Percentiles rank a stretch among this genome's conserved stretches.
Conservation (phyloP, 1,139 yeast species). For the Ashbya aceris region DNA sequence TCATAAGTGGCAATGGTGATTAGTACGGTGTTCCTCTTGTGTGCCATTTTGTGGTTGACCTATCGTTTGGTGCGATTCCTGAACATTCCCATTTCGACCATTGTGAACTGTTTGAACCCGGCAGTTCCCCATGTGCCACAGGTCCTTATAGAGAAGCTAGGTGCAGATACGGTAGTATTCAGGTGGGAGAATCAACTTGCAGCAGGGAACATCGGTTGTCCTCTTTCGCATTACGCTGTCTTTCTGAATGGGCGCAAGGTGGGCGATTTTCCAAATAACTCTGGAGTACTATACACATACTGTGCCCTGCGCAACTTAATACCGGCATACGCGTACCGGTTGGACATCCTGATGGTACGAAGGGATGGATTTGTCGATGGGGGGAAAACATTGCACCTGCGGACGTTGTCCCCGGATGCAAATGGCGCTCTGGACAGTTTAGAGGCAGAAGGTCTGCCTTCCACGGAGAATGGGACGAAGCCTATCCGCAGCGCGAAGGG, state of each 20-base stretch:
- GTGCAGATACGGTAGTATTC: slow-evolving; percentile 39
- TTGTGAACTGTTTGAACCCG: slow-evolving; percentile 43
- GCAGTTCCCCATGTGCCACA: slow-evolving; percentile 50
- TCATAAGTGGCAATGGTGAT: slow-evolving; percentile 5
- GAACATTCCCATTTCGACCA: slow-evolving; percentile 39
- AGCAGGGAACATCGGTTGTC: slow-evolving; percentile 1
- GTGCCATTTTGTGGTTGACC: slow-evolving; percentile 22
- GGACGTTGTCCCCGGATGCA: slow-evolving; percentile 26
- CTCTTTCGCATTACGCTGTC: slow-evolving; percentile 21
- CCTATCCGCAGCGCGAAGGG: neutral
- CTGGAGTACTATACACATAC: slow-evolving; percentile 29
- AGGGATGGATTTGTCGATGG: slow-evolving; percentile 38
- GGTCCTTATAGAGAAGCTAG: slow-evolving; percentile 47
- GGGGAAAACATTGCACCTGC: slow-evolving; percentile 37
- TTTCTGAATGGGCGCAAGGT: slow-evolving; percentile 25
- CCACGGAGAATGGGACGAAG: neutral
- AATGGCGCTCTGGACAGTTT: neutral
- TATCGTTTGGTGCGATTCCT: slow-evolving; percentile 23
- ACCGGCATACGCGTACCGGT: slow-evolving; percentile 42
- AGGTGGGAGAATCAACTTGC: slow-evolving; percentile 45
- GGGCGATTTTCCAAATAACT: slow-evolving; percentile 25
- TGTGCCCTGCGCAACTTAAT: slow-evolving; percentile 38
- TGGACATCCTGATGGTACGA: slow-evolving; percentile 49
- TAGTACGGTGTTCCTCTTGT: slow-evolving; percentile 6
- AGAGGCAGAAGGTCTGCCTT: neutral